Evolutionary conservation across 1,139 yeast genomes (phyloP).

Genomic region (Blastobotrys serpentis): DNA sequence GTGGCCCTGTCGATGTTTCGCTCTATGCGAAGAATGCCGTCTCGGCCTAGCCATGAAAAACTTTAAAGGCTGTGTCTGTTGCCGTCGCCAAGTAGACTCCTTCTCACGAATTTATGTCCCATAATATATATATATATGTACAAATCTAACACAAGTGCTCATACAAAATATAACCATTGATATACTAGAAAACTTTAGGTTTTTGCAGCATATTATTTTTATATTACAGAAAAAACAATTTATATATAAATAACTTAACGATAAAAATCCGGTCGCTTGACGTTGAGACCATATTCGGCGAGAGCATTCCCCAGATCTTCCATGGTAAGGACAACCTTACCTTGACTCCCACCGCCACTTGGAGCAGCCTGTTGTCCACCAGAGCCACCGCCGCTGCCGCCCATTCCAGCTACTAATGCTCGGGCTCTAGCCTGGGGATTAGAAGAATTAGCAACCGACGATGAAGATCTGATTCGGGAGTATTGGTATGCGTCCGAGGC

Average conservation of each 20-base stretch:
- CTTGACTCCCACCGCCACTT: slow-evolving; percentile 48
- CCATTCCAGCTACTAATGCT: slow-evolving; percentile 69
- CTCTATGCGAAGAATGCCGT: slow-evolving; percentile 83
- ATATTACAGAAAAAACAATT: no score
- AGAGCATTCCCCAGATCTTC: slow-evolving; percentile 85
- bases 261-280: slow-evolving; percentile 90
- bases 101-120: slow-evolving; percentile 44
- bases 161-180: background rate
- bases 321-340: slow-evolving; percentile 79
- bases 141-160: background rate
- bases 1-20: slow-evolving; percentile 93
- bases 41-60: slow-evolving; percentile 71
- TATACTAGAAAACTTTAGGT: background rate
- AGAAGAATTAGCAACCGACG: slow-evolving; percentile 77
- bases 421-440: slow-evolving; percentile 87
- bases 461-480: slow-evolving; percentile 80
- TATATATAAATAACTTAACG: slow-evolving; percentile 43
- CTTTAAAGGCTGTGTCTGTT: slow-evolving; percentile 80
- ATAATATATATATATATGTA: slow-evolving; percentile 15
- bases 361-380: slow-evolving; percentile 35
- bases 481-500: slow-evolving; percentile 97
- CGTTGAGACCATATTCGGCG: slow-evolving; percentile 89
- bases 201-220: no score
- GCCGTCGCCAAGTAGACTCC: slow-evolving; percentile 66
- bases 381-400: slow-evolving; percentile 36